Evolutionary conservation across 2,329 filamentous ascomycete genomes (phyloP), one percentile per base, ranked within the genome.

Genomic region (Colletotrichum sublineola): DNA sequence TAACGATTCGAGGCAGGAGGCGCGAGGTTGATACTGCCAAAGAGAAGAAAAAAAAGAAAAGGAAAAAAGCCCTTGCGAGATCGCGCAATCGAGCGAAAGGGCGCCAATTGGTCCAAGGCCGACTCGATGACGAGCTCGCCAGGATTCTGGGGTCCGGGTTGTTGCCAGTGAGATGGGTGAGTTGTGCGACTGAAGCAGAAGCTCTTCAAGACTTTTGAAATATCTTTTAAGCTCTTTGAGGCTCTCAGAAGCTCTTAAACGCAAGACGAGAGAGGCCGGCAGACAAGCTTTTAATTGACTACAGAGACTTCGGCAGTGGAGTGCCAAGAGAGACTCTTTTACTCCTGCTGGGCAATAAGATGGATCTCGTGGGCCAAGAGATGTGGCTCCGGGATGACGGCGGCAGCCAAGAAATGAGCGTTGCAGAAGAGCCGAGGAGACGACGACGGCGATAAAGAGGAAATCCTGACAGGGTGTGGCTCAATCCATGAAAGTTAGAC

Each of bases 311-410:
- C 60, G 48, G 46, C 20, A 69, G 69, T 72, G 69, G 71, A 67
- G 62, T 57, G 67, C 71, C 71, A 73, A 73, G 71, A 38, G 67
- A 73, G 62, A 67, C 71, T 67, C 71, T 71, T 62, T 50, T 20
- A 40, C 55, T 66, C 60, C 60, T 40, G 70, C 60, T 73, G 67
- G 66, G 66, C 44, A 63, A 67, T 62, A 53, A 62, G 62, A 73
- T 52, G 71, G 71, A 72, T 64, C 69, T 71, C 67, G 62, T 67
- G 61, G 67, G 65, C 58, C 61, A 74, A 73, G 70, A 69, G 73
- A 74, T 74, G 73, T 73, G 69, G 70, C 64, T 36, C 65, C 65
- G 62, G 71, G 62, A 74, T 66, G 65, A 66, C 63, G 64, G 69
- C 55, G 69, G 65, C 44, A 61, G 64, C 63, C 73, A 73, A 73